A percentile compares a stretch with the other conserved stretches of the same genome.
phyloP scores from a whole-genome alignment of 78 protist species.

The Guillardia theta region DNA sequence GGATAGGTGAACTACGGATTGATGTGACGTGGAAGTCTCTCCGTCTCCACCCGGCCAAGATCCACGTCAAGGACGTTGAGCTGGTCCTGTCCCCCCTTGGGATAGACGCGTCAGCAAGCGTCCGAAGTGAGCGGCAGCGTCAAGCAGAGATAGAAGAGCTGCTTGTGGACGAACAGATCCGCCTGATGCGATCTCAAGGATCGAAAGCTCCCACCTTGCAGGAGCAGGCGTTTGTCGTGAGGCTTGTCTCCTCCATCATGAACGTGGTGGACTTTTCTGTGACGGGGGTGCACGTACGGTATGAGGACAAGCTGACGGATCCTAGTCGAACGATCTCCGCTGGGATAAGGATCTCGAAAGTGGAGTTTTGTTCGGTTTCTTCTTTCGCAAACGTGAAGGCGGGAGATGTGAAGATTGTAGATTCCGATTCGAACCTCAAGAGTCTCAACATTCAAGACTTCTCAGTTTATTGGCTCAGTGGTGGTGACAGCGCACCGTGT shows the following conservation, averaged over 20 bases:
- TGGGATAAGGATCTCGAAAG: neutral
- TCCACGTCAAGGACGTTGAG: neutral
- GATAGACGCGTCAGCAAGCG: neutral
- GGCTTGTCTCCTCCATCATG: neutral
- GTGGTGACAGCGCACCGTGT: neutral
- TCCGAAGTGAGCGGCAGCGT: neutral
- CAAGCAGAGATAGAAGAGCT: neutral
- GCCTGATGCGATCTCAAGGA: neutral
- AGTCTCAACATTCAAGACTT: neutral
- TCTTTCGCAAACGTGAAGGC: neutral
- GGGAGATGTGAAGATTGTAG: neutral
- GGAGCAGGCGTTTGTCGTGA: conserved; percentile 1
- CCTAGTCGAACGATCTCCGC: no score
- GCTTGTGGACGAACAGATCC: neutral
- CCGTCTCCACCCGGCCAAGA: neutral
- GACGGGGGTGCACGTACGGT: neutral
- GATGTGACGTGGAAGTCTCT: neutral
- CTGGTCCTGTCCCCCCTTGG: neutral
- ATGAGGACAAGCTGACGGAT: no score
- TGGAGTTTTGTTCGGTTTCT: neutral
- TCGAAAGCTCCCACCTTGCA: neutral
- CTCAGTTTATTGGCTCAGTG: neutral
- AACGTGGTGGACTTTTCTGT: neutral
- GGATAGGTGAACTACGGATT: neutral
- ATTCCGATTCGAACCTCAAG: neutral